phyloP scores from a whole-genome alignment of 2,329 filamentous ascomycete genomes.

The Monilinia aucupariae region DNA sequence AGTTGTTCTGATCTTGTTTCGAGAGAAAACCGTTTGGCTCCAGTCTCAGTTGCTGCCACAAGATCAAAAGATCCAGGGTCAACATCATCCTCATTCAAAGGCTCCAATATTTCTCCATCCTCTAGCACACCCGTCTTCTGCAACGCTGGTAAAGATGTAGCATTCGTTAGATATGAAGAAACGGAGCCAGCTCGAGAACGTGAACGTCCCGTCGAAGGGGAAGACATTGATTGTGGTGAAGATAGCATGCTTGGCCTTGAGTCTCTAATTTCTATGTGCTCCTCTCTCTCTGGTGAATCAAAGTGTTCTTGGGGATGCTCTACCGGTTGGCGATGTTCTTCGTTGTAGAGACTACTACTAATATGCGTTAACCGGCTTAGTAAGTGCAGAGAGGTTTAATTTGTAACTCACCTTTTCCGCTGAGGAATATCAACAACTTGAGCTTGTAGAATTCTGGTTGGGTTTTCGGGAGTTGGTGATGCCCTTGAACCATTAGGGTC shows the following conservation, averaged over 20 bases:
- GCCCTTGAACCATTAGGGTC: neutral
- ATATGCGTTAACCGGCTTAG: neutral
- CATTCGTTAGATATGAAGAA: constrained; percentile 30
- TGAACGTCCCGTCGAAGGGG: constrained; percentile 24
- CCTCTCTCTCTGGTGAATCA: neutral
- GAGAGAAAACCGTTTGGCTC: constrained; percentile 45
- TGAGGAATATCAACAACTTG: constrained; percentile 5
- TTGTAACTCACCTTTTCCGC: constrained; percentile 1
- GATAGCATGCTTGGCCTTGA: constrained; percentile 7
- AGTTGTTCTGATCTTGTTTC: constrained; percentile 61
- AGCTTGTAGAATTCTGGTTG: constrained; percentile 5
- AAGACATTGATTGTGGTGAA: constrained; percentile 9
- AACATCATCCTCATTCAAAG: constrained; percentile 41
- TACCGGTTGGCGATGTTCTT: constrained; percentile 1
- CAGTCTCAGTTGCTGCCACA: constrained; percentile 40
- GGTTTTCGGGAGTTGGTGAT: neutral
- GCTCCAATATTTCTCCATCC: constrained; percentile 49
- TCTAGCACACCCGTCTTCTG: constrained; percentile 28
- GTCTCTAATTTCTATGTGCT: constrained; percentile 8
- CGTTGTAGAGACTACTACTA: constrained; percentile 10
- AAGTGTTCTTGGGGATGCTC: neutral
- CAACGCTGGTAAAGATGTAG: constrained; percentile 30
- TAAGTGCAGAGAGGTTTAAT: no score
- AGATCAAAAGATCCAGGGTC: constrained; percentile 51
- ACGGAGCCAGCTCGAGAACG: constrained; percentile 25